Evolutionary conservation across 192 early-diverging fungal species (phyloP).

Genomic region (Jimgerdemannia flammicorona): DNA sequence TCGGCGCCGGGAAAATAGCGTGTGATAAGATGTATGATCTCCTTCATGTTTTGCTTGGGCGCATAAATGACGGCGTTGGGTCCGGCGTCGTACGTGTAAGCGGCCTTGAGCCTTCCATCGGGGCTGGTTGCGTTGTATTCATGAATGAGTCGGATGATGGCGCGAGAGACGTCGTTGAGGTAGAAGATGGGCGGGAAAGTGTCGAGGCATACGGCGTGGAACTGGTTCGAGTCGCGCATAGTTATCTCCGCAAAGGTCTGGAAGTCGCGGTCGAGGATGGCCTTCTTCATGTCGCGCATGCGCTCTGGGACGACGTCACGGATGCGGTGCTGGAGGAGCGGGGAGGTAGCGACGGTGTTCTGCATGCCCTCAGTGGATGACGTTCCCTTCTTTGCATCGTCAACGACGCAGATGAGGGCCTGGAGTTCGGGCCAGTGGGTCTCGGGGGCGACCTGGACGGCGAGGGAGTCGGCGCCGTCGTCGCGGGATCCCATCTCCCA

Average conservation of each 20-base stretch:
- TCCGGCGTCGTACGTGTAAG: constrained; percentile 99
- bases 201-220: constrained; percentile 98
- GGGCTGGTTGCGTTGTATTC: constrained; percentile 68
- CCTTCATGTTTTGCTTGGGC: constrained; percentile 71
- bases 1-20: constrained; percentile 75
- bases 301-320: constrained; percentile 80
- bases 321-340: constrained; percentile 81
- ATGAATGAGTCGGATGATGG: constrained; percentile 80
- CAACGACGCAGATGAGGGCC: constrained; percentile 91
- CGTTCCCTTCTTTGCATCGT: constrained; percentile 87
- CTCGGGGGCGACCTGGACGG: constrained; percentile 88
- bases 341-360: constrained; percentile 88
- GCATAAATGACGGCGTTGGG: constrained; percentile 98
- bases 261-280: constrained; percentile 84
- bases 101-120: constrained; percentile 65
- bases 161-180: constrained; percentile 91
- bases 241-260: constrained; percentile 90
- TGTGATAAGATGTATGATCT: constrained; percentile 81
- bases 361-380: constrained; percentile 98
- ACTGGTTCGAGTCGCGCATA: constrained; percentile 98
- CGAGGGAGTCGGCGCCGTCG: constrained; percentile 86
- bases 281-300: constrained; percentile 87
- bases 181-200: constrained; percentile 98
- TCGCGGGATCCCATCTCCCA: constrained; percentile 86
- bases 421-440: constrained; percentile 96